Evolutionary conservation across 78 protist genomes (phyloP).

Genomic region (Dictyostelium firmibasis): DNA sequence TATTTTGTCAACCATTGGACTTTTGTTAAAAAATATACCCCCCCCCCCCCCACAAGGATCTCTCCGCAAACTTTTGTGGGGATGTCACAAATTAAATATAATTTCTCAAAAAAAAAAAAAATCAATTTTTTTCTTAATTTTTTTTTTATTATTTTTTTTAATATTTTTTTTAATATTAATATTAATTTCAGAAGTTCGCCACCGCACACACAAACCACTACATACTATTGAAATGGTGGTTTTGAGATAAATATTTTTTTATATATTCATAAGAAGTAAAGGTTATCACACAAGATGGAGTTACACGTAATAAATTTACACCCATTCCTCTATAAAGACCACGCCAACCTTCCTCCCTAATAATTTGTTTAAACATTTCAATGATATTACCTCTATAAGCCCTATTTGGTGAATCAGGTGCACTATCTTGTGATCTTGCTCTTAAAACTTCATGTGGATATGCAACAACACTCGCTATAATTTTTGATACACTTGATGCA

Average conservation of each 20-base stretch:
- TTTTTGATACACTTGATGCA: conserved; percentile 83
- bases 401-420: conserved; percentile 33
- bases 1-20: too few species aligned
- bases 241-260: conserved; percentile 32
- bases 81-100: too few species aligned
- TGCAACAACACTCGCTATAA: conserved; percentile 83
- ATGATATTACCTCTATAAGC: conserved; percentile 23
- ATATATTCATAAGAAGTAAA: conserved; percentile 85
- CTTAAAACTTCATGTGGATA: conserved; percentile 93
- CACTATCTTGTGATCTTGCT: conserved; percentile 81
- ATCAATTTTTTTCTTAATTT: too few species aligned
- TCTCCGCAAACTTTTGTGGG: too few species aligned
- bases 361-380: conserved; percentile 3
- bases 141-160: too few species aligned
- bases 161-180: background rate
- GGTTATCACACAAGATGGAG: conserved; percentile 89
- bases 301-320: conserved; percentile 83
- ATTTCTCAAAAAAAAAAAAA: too few species aligned
- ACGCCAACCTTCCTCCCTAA: conserved; percentile 81
- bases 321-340: conserved; percentile 90
- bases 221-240: background rate
- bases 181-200: background rate
- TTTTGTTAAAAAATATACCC: too few species aligned
- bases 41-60: too few species aligned
- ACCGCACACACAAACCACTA: background rate